Conservation (phyloP, 1,139 yeast genomes). For the Magnusiomyces paraingens region DNA sequence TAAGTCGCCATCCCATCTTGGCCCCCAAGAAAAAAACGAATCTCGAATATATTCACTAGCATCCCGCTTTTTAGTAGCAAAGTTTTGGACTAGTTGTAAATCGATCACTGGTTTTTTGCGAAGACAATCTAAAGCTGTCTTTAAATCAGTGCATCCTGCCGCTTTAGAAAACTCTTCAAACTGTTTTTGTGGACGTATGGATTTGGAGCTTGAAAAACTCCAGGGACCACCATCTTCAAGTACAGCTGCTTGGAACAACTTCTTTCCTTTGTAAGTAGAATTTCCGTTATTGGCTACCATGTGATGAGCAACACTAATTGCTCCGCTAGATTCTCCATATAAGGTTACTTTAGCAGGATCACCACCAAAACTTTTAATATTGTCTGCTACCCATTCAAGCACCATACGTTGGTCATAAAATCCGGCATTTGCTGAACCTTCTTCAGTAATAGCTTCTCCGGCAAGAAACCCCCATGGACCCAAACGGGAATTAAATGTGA, state of each 20-base stretch:
- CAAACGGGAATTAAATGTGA: constrained; percentile 25
- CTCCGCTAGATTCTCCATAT: constrained; percentile 34
- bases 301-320: constrained; percentile 26
- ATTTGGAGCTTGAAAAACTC: constrained; percentile 3
- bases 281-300: constrained; percentile 20
- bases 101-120: constrained; percentile 10
- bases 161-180: constrained; percentile 12
- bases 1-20: constrained; percentile 21
- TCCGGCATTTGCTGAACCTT: constrained; percentile 26
- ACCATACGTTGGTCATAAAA: constrained; percentile 31
- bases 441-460: constrained; percentile 19
- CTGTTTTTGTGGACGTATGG: constrained; percentile 5
- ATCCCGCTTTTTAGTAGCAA: constrained; percentile 5
- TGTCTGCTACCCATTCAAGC: constrained; percentile 30
- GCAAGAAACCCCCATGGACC: constrained; percentile 30
- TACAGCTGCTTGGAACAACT: constrained; percentile 26
- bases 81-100: constrained; percentile 18
- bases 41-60: constrained; percentile 12
- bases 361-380: constrained; percentile 32
- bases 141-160: constrained; percentile 17
- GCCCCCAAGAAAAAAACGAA: constrained; percentile 17
- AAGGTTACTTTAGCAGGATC: constrained; percentile 27
- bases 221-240: constrained; percentile 22
- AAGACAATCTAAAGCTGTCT: constrained; percentile 17
- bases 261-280: constrained; percentile 9